Percentiles rank a stretch among this genome's conserved stretches.
Conservation (phyloP, 140 eudicot genomes). For the Erigeron philadelphicus region DNA sequence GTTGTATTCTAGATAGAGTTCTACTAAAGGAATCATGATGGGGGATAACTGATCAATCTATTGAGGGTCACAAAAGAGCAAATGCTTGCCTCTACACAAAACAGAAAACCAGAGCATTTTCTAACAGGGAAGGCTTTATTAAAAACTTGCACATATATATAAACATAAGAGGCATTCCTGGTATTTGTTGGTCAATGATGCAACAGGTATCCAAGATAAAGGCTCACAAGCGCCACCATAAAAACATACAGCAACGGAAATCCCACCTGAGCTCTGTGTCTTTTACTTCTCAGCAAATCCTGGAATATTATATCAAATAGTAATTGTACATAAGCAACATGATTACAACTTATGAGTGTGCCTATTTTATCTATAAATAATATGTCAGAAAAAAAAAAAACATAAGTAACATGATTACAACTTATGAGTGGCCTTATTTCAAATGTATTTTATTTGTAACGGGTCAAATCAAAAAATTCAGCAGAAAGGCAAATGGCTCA, state of each 20-base stretch:
- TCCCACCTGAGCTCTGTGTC: constrained; percentile 44
- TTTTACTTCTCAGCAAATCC: constrained; percentile 38
- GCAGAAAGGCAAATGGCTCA: too few relatives aligned
- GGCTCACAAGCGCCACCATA: constrained; percentile 58
- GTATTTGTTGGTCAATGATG: constrained; percentile 29
- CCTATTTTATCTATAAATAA: background rate
- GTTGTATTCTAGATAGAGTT: background rate
- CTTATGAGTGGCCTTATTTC: too few relatives aligned
- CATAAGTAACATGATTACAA: too few relatives aligned
- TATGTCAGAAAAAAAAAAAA: too few relatives aligned
- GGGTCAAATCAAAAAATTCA: too few relatives aligned
- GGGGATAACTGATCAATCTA: background rate
- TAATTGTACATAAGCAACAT: background rate
- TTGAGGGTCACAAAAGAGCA: background rate
- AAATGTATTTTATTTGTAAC: too few relatives aligned
- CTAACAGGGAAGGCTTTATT: constrained; percentile 15
- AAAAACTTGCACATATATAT: constrained; percentile 23
- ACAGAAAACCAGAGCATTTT: constrained; percentile 1
- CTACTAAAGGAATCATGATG: background rate
- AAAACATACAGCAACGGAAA: constrained; percentile 62
- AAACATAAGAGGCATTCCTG: constrained; percentile 17
- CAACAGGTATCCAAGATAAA: constrained; percentile 47
- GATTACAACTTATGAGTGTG: background rate
- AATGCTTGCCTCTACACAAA: background rate
- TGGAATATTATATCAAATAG: constrained; percentile 14